Evolutionary conservation across 805 yeast genomes (phyloP).

Genomic region (Kodamaea hsintzibuensis): DNA sequence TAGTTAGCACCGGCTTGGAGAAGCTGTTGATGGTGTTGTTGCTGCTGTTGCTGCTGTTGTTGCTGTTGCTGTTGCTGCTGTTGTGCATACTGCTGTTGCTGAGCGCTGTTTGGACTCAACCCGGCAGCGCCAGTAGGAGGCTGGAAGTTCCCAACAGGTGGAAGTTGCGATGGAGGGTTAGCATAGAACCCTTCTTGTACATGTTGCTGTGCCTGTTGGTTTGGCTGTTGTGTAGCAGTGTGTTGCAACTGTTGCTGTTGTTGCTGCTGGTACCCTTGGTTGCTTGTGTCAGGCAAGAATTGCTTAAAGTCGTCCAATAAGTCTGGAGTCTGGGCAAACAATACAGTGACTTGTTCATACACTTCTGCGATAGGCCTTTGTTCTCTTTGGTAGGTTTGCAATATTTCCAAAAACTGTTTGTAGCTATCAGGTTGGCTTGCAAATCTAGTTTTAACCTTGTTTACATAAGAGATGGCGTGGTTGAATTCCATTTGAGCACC

Average conservation of each 20-base stretch:
- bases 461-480: conserved; percentile 95
- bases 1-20: conserved; percentile 10
- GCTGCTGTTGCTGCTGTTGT: conserved; percentile 20
- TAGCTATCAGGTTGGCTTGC: conserved; percentile 94
- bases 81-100: conserved; percentile 19
- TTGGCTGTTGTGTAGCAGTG: conserved; percentile 7
- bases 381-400: conserved; percentile 96
- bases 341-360: conserved; percentile 84
- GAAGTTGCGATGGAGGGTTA: conserved; percentile 54
- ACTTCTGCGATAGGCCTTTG: conserved; percentile 95
- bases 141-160: conserved; percentile 88
- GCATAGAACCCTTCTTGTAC: conserved; percentile 24
- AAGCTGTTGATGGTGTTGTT: conserved; percentile 13
- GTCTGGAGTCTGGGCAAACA: conserved; percentile 93
- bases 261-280: conserved; percentile 31
- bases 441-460: conserved; percentile 91
- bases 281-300: conserved; percentile 84
- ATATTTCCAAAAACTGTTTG: conserved; percentile 88
- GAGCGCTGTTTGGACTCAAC: conserved; percentile 21
- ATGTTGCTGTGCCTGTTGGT: conserved; percentile 16
- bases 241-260: conserved; percentile 5
- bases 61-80: conserved; percentile 28
- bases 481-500: conserved; percentile 89
- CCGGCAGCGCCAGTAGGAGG: conserved; percentile 51
- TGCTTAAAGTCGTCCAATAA: conserved; percentile 91